Evolutionary conservation across 2,329 filamentous ascomycete genomes (phyloP), one percentile per base, ranked within the genome.

Genomic region (Chaetomiaceae sp.): DNA sequence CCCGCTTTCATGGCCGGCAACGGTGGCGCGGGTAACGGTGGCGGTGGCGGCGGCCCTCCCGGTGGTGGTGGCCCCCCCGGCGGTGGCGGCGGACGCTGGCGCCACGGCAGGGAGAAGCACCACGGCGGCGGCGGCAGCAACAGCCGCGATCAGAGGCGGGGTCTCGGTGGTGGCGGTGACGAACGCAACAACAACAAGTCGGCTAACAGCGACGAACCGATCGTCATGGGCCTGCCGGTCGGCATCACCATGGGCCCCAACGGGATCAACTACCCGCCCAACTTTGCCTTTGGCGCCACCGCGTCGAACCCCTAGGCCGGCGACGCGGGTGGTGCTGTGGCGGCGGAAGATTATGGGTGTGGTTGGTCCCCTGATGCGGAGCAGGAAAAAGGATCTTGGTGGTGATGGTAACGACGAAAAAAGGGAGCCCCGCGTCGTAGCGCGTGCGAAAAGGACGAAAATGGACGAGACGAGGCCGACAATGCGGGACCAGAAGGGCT

Each of bases 201-300:
- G 20, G 44, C 38, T 2, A 42, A 32, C 5, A 50, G 38, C 18
- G 58, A 60, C 33, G 58, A 63, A 18, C 66, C 58, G 2, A 58
- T 63, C 5, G 58, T 67, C 3, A 52, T 63, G n/a, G 61, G 59
- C 5, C 65, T 72, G 41, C 68, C 69, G 11, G 72, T 68, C 33
- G 68, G 71, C 24, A 64, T 75, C 36, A 58, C 64, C 34, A 65
- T 69, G 20, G 66, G 70, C 3, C 62, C 68, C 4, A 74, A 74
- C 54, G 71, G 72, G n/a, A 72, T 75, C 5, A 66, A 73, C 50
- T 73, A 72, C 50, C 70, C 71, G 3, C 65, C 71, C 2, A 71
- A 71, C 17, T 72, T 71, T 43, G 53, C 58, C 3, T 72, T 73
- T 42, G 48, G 51, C 30, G 30, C 33, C 11, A 12, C 38, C 3